phyloP scores from a whole-genome alignment of 2,329 filamentous ascomycete genomes.

The Fusarium sp. region DNA sequence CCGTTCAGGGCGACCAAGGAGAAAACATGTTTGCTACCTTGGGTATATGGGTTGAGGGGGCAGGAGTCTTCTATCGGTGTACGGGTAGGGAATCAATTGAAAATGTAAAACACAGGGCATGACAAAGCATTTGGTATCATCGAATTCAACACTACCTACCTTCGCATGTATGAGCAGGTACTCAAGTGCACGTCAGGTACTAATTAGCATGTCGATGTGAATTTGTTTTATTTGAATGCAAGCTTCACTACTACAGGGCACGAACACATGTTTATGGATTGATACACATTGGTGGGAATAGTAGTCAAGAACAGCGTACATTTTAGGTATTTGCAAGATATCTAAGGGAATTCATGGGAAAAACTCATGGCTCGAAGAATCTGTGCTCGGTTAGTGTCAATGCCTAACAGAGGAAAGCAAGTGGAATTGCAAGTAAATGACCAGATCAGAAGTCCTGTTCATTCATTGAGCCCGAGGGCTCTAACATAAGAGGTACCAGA shows the following conservation, averaged over 20 bases:
- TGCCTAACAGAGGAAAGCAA: slow-evolving; percentile 10
- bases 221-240: background rate
- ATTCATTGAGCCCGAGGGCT: slow-evolving; percentile 78
- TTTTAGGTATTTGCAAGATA: background rate
- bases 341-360: background rate
- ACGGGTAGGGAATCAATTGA: slow-evolving; percentile 38
- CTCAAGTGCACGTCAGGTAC: background rate
- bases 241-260: background rate
- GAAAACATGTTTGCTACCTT: slow-evolving; percentile 16
- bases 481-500: slow-evolving; percentile 99
- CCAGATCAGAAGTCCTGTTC: slow-evolving; percentile 83
- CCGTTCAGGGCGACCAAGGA: slow-evolving; percentile 8
- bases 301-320: background rate
- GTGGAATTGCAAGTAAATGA: slow-evolving; percentile 18
- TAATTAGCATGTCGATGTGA: background rate
- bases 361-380: background rate
- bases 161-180: background rate
- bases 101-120: slow-evolving; percentile 48
- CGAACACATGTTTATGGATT: background rate
- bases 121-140: slow-evolving; percentile 30
- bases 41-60: slow-evolving; percentile 33
- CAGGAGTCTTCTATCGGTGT: slow-evolving; percentile 42
- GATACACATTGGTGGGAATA: background rate
- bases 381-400: slow-evolving; percentile 38
- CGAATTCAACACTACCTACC: slow-evolving; percentile 14